Evolutionary conservation across 305 asterid species (phyloP).

Genomic region (Fraxinus latifolia): DNA sequence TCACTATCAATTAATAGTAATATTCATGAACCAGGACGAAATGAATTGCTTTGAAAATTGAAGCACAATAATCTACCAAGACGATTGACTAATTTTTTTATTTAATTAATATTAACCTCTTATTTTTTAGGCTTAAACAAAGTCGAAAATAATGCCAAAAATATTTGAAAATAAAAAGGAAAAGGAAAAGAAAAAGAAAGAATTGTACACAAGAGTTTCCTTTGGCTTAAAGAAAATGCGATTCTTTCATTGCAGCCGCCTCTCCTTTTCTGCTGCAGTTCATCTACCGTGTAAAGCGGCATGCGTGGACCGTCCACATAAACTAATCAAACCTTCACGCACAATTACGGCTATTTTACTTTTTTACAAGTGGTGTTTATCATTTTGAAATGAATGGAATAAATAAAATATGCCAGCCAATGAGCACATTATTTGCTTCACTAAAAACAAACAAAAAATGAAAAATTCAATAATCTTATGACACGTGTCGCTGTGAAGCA

Average conservation of each 20-base stretch:
- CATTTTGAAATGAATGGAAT: neutral
- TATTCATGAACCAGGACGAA: neutral
- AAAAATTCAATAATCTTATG: neutral
- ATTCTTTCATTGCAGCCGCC: slow-evolving; percentile 27
- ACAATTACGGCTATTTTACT: neutral
- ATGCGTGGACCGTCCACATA: slow-evolving; percentile 22
- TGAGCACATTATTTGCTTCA: neutral
- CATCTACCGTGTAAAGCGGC: slow-evolving; percentile 31
- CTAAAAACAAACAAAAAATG: neutral
- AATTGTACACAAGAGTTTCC: neutral
- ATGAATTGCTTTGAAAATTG: neutral
- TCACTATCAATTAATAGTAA: neutral
- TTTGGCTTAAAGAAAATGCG: neutral
- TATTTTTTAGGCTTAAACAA: neutral
- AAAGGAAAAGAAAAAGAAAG: neutral
- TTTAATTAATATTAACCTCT: neutral
- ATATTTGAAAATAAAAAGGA: neutral
- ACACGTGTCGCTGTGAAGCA: neutral
- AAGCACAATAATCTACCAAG: neutral
- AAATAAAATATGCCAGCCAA: slow-evolving; percentile 21
- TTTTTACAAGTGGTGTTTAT: too few species aligned
- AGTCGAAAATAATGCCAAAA: neutral
- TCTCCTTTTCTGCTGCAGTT: slow-evolving; percentile 9
- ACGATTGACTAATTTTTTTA: neutral
- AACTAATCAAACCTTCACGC: neutral